Evolutionary conservation across 352 stramenopile species (phyloP).

Genomic region (Phytophthora lateralis): DNA sequence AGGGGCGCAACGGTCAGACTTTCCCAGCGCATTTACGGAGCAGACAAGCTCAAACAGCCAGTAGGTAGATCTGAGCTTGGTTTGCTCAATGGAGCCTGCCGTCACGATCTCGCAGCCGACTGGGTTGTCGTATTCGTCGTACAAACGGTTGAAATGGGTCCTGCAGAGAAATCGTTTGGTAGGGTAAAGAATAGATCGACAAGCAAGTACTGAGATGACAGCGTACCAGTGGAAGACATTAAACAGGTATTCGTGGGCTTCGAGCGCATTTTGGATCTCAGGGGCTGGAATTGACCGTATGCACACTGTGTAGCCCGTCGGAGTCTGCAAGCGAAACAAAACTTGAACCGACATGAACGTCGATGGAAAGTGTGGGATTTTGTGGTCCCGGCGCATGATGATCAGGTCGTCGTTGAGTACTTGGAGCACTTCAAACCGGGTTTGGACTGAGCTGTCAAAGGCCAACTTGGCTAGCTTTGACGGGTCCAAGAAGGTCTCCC

Average conservation of each 20-base stretch:
- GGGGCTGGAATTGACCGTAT: slow-evolving; percentile 56
- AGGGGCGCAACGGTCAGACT: slow-evolving; percentile 37
- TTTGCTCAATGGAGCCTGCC: slow-evolving; percentile 51
- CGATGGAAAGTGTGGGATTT: slow-evolving; percentile 40
- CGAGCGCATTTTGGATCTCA: slow-evolving; percentile 45
- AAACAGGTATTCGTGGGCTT: slow-evolving; percentile 51
- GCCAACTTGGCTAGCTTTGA: slow-evolving; percentile 38
- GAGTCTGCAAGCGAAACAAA: slow-evolving; percentile 60
- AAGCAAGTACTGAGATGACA: background rate
- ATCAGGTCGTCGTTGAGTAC: slow-evolving; percentile 54
- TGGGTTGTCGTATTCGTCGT: slow-evolving; percentile 39
- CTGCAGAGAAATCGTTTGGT: slow-evolving; percentile 13
- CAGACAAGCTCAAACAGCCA: slow-evolving; percentile 70
- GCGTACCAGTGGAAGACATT: slow-evolving; percentile 60
- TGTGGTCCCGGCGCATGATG: slow-evolving; percentile 54
- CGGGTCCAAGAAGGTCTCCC: slow-evolving; percentile 40
- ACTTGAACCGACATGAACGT: slow-evolving; percentile 57
- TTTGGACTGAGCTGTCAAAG: slow-evolving; percentile 43
- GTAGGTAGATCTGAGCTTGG: slow-evolving; percentile 43
- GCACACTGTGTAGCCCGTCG: slow-evolving; percentile 51
- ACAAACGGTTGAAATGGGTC: slow-evolving; percentile 57
- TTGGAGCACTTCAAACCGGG: slow-evolving; percentile 52
- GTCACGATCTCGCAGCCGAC: slow-evolving; percentile 53
- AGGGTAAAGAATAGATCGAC: background rate
- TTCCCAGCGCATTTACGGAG: slow-evolving; percentile 63